These are phyloP conservation scores for Microthyrium microscopicum DNA, from an alignment of 2,329 filamentous ascomycete genomes.

Conservation along the genomic window DNA sequence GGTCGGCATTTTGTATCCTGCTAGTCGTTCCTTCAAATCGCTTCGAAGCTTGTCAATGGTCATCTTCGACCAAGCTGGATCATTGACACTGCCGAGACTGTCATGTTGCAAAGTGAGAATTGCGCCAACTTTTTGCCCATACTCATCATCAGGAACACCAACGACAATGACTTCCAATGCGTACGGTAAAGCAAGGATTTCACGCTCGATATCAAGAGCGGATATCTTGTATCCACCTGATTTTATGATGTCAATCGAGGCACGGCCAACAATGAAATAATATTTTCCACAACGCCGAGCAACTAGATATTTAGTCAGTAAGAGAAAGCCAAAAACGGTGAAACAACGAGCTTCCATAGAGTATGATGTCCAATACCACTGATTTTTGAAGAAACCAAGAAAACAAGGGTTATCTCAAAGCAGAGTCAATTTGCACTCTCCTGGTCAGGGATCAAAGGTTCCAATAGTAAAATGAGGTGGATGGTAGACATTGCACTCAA, in stretches of 20 bases:
- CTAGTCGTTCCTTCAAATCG: conserved; percentile 28
- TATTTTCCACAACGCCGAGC: conserved; percentile 24
- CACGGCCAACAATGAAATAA: conserved; percentile 37
- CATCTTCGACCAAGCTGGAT: conserved; percentile 12
- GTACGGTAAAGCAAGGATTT: conserved; percentile 31
- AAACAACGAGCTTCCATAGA: no score
- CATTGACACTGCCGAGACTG: no score
- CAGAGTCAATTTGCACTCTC: background rate
- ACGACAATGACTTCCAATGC: conserved; percentile 37
- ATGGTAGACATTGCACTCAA: background rate
- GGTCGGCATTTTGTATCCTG: conserved; percentile 33
- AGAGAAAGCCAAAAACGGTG: no score
- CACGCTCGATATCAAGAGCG: conserved; percentile 37
- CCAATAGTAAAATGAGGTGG: no score
- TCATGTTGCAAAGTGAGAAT: conserved; percentile 26
- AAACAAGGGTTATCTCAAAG: no score
- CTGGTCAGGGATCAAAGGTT: background rate
- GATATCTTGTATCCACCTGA: conserved; percentile 39
- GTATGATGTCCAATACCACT: no score
- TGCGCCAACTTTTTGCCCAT: conserved; percentile 38
- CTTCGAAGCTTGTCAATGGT: conserved; percentile 24
- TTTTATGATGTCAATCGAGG: conserved; percentile 38
- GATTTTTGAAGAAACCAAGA: no score
- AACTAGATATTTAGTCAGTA: no score
- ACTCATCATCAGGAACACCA: conserved; percentile 36